phyloP scores from a whole-genome alignment of 768 basidiomycete species.

The Postia placenta region DNA sequence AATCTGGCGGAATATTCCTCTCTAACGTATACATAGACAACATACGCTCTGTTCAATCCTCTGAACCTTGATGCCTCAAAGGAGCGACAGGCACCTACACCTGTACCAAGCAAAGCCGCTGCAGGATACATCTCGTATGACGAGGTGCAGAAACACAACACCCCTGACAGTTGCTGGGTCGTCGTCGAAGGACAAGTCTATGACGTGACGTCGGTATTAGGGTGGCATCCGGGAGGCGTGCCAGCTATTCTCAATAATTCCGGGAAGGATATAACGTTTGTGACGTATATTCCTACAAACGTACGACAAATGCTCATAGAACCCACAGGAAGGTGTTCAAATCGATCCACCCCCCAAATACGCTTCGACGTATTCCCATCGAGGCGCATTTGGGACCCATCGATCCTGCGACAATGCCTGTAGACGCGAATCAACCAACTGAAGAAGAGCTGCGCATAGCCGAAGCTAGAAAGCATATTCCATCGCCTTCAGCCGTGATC shows the following conservation, averaged over 20 bases:
- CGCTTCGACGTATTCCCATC: conserved; percentile 17
- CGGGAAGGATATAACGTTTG: conserved; percentile 85
- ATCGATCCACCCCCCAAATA: conserved; percentile 11
- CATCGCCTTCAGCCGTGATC: conserved; percentile 19
- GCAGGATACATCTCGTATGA: conserved; percentile 15
- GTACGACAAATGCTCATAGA: background rate
- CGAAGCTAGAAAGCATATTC: conserved; percentile 18
- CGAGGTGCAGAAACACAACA: conserved; percentile 47
- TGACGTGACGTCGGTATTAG: conserved; percentile 20
- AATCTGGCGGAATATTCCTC: too few relatives aligned
- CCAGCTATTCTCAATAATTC: conserved; percentile 65
- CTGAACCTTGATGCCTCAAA: conserved; percentile 1
- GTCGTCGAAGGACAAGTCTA: conserved; percentile 37
- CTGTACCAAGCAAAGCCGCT: background rate
- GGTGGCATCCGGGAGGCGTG: conserved; percentile 20
- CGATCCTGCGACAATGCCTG: conserved; percentile 21
- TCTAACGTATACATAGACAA: too few relatives aligned
- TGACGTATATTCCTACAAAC: conserved; percentile 8
- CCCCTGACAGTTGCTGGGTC: conserved; percentile 53
- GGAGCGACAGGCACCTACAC: too few relatives aligned
- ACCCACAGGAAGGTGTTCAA: conserved; percentile 15
- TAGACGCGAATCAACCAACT: conserved; percentile 12
- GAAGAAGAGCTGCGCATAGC: conserved; percentile 24
- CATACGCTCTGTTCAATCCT: background rate
- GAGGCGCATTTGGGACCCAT: conserved; percentile 23